Base-by-base conservation (phyloP, 2,329 filamentous ascomycete species). In the Alternaria sp. region DNA sequence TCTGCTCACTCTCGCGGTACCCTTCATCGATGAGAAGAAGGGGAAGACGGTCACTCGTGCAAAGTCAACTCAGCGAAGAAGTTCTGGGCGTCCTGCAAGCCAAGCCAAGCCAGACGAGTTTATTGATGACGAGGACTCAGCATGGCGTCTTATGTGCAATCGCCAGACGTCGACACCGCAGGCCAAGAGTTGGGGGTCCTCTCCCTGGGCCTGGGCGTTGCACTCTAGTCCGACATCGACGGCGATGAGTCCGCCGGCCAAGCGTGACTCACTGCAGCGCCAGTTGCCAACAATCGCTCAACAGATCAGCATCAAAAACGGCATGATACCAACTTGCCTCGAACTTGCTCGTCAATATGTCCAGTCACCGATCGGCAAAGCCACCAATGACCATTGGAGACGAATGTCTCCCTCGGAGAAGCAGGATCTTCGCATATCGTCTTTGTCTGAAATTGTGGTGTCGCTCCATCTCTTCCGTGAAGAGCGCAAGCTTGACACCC, bases 401-500 rank as follows among this genome's bases (percentile, higher is more conserved):
- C 86, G 89, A 46, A 84, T 86, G 59, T 89, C 75, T n/a, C 70
- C 72, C 6, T 74, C 75, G 5, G 73, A 74, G 25, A 75, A 75
- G 54, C 73, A 77, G 61, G 78, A 79, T 43, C 61, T 79, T 17
- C 74, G 77, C 15, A 85, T 73, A 81, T 89, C 58, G 85, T 91
- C 32, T 82, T 90, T 75, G 87, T 92, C 73, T 85, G 91, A 55
- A 25, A 86, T 95, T 40, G 83, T 96, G 67, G 83, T 90, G 43
- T 91, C 88, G 1, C 83, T 99, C 12, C 96, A 99, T 80, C 84
- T 98, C 4, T 83, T 97, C n/a, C 86, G 91, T 0, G 95, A 99
- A 77, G 96, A 99, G 77, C 86, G 91, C 66, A 98, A 97, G 75
- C 86, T 99, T 2, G 88, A 92, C 64, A 86, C 90, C 4, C 81